Evolutionary conservation across 768 basidiomycete genomes (phyloP).

Genomic region (Tulasnella sp.): DNA sequence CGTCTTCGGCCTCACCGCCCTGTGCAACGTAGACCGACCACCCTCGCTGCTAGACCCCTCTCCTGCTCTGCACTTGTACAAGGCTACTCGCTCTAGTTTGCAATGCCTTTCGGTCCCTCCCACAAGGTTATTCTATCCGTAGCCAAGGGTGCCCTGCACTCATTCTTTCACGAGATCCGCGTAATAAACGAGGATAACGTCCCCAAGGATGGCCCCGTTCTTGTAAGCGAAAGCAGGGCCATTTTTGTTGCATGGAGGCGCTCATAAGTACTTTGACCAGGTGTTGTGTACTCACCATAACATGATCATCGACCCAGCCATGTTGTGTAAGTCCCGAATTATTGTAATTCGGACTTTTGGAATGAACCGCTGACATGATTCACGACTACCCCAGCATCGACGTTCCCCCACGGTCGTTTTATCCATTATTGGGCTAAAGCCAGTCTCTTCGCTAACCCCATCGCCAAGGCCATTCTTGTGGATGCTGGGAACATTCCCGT

Average conservation of each 20-base stretch:
- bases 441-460: slow-evolving; percentile 73
- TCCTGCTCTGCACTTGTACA: not conserved
- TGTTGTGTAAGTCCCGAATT: slow-evolving; percentile 54
- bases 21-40: slow-evolving; percentile 8
- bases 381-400: slow-evolving; percentile 47
- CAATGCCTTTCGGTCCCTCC: slow-evolving; percentile 33
- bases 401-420: slow-evolving; percentile 72
- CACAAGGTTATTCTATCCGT: slow-evolving; percentile 67
- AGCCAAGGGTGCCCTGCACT: slow-evolving; percentile 64
- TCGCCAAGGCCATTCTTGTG: slow-evolving; percentile 61
- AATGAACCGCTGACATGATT: not conserved
- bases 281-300: slow-evolving; percentile 78
- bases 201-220: slow-evolving; percentile 78
- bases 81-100: not conserved
- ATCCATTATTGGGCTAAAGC: slow-evolving; percentile 96
- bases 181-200: slow-evolving; percentile 86
- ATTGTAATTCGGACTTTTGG: not conserved
- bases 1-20: not conserved
- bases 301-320: slow-evolving; percentile 86
- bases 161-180: slow-evolving; percentile 84
- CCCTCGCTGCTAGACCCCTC: not conserved
- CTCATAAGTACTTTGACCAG: slow-evolving; percentile 34
- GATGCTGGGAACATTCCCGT: slow-evolving; percentile 98
- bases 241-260: not conserved
- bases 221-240: slow-evolving; percentile 62